Percentiles rank a stretch among this genome's conserved stretches.
phyloP scores from a whole-genome alignment of 148 eudicot species.

The Pharnaceum exiguum region DNA sequence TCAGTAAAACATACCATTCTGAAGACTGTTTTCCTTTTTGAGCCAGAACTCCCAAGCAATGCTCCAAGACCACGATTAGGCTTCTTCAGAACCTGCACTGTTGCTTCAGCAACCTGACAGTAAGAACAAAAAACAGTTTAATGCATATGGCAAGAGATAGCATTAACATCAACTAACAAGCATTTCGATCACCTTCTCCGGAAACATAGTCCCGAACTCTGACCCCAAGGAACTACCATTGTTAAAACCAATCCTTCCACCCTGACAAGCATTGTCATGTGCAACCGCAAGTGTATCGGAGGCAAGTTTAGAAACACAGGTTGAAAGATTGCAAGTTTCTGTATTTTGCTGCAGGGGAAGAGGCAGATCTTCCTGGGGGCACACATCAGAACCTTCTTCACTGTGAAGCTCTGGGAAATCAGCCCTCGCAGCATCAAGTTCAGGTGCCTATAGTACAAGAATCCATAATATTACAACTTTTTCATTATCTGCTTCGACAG shows the following conservation, averaged over 20 bases:
- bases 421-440: constrained; percentile 23
- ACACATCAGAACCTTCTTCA: constrained; percentile 16
- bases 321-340: constrained; percentile 10
- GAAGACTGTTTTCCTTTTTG: constrained; percentile 54
- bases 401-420: constrained; percentile 37
- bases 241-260: constrained; percentile 15
- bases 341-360: constrained; percentile 8
- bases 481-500: too few relatives aligned
- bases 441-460: constrained; percentile 43
- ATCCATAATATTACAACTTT: background rate
- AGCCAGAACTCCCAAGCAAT: constrained; percentile 57
- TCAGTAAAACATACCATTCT: constrained; percentile 35
- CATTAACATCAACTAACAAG: background rate
- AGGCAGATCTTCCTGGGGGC: constrained; percentile 5
- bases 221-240: constrained; percentile 6
- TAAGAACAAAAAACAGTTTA: constrained; percentile 4
- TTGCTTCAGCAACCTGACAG: constrained; percentile 52
- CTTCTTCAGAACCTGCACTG: constrained; percentile 69
- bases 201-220: too few relatives aligned
- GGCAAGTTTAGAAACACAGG: background rate
- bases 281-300: constrained; percentile 13
- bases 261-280: constrained; percentile 11
- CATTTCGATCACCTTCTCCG: constrained; percentile 20
- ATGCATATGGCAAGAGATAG: background rate
- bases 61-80: constrained; percentile 88